Evolutionary conservation across 1,284 basidiomycete genomes (phyloP).

Genomic region (Fomes fomentarius): DNA sequence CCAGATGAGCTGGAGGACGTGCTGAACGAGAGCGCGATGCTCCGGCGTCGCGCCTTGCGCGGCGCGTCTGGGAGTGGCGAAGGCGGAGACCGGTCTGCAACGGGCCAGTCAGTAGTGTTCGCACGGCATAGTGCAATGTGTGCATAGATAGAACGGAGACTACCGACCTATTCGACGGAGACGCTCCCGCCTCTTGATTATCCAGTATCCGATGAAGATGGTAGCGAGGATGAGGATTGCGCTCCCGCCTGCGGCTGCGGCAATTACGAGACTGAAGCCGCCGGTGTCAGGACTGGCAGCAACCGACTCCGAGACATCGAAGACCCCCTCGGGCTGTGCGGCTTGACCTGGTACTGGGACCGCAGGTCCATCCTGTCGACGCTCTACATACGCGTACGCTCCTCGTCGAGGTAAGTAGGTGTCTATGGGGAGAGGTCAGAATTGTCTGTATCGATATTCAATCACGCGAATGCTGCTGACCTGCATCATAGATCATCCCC

Average conservation of each 20-base stretch:
- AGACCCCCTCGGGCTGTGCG: neutral
- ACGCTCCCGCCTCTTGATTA: neutral
- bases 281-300: neutral
- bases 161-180: neutral
- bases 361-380: neutral
- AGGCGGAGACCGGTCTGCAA: neutral
- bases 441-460: neutral
- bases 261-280: neutral
- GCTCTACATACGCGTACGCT: neutral
- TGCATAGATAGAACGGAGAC: neutral
- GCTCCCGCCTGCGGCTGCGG: neutral
- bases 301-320: neutral
- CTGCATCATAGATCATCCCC: neutral
- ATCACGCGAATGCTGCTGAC: neutral
- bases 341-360: neutral
- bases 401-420: neutral
- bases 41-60: neutral
- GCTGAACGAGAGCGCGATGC: neutral
- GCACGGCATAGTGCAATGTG: neutral
- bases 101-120: neutral
- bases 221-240: neutral
- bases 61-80: neutral
- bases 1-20: neutral
- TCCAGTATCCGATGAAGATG: slow-evolving; percentile 1
- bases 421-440: neutral